Conservation (phyloP, 768 basidiomycete species). For the Tricholoma flavovirens region DNA sequence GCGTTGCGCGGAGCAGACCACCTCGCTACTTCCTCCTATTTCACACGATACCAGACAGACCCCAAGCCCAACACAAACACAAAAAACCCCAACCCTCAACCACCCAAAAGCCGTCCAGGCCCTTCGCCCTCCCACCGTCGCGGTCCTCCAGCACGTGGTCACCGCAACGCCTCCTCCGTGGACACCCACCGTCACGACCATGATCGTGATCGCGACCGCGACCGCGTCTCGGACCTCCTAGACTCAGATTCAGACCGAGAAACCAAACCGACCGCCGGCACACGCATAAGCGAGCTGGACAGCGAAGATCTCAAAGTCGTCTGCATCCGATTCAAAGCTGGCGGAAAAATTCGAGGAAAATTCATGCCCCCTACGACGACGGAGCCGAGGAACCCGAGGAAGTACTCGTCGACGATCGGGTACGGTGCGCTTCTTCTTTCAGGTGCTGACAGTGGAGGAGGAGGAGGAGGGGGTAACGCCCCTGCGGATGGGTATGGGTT, state of each 20-base stretch:
- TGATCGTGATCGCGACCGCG: no score
- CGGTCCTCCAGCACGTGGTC: neutral
- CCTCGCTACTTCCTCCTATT: slow-evolving; percentile 18
- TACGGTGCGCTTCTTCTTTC: neutral
- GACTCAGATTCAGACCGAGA: neutral
- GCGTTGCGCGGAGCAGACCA: slow-evolving; percentile 42
- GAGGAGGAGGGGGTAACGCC: slow-evolving; percentile 3
- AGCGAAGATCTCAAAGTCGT: neutral
- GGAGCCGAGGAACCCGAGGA: neutral
- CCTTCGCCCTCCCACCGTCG: no score
- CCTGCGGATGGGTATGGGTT: slow-evolving; percentile 6
- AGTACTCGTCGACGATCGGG: neutral
- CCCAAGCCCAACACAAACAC: no score
- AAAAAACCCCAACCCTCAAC: neutral
- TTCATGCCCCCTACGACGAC: neutral
- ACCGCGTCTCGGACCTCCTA: neutral
- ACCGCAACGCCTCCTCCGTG: neutral
- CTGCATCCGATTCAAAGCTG: neutral
- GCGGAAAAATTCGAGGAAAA: neutral
- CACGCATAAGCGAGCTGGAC: neutral
- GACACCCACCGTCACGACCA: neutral
- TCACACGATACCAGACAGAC: neutral
- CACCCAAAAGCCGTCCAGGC: neutral
- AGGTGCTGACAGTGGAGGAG: neutral
- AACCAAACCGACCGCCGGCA: neutral